A percentile compares a stretch with the other conserved stretches of the same genome.
These are phyloP conservation scores for Aspergillus sp. DNA, from an alignment of 2,329 filamentous ascomycete genomes.

Conservation along the genomic window DNA sequence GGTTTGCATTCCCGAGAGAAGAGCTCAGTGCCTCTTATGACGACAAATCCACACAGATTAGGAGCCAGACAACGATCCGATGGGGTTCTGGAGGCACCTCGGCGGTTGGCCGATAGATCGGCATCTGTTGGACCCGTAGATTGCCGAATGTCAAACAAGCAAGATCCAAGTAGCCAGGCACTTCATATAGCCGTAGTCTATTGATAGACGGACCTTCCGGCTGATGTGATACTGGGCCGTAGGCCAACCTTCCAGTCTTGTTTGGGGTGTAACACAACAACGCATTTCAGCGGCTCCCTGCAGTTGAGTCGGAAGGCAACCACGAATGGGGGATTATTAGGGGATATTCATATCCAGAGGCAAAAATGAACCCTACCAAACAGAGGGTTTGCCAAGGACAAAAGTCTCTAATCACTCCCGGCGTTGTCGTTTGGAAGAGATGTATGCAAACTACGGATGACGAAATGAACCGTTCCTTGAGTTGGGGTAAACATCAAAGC, in stretches of 20 bases:
- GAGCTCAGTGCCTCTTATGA: too few species aligned
- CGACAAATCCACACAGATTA: too few species aligned
- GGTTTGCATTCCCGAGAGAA: neutral
- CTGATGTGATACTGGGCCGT: neutral
- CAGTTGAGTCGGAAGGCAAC: constrained; percentile 17
- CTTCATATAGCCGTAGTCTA: constrained; percentile 1
- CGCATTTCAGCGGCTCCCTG: constrained; percentile 21
- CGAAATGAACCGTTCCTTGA: neutral
- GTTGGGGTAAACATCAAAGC: neutral
- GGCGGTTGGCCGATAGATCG: constrained; percentile 1
- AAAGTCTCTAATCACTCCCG: neutral
- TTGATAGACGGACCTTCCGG: neutral
- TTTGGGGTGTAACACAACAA: constrained; percentile 19
- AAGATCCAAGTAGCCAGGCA: neutral
- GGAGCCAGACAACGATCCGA: too few species aligned
- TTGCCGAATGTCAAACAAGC: neutral
- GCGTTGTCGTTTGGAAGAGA: neutral
- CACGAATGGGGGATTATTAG: constrained; percentile 18
- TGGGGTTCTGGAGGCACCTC: too few species aligned
- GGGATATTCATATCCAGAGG: constrained; percentile 4
- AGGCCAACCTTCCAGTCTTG: constrained; percentile 1
- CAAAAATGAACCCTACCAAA: constrained; percentile 1
- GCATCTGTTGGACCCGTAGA: neutral
- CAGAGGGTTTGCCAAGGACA: neutral
- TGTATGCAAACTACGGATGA: neutral